Base-by-base conservation (phyloP, 306 rosid species). In the Datisca glomerata region DNA sequence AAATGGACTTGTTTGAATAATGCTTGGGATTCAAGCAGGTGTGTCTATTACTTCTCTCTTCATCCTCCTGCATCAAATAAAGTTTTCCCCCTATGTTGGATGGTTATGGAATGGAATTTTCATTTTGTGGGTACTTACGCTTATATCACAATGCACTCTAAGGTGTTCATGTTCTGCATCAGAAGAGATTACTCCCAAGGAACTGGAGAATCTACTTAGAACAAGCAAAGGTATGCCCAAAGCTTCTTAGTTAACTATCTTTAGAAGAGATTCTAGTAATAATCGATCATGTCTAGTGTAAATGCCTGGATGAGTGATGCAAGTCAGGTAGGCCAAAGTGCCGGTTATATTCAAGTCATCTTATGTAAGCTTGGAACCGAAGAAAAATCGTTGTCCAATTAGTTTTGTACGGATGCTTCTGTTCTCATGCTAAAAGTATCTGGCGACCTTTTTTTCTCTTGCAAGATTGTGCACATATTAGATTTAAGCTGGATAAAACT, bases 1-100 rank as follows among this genome's bases (percentile, higher is more conserved):
- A 84, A 80, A 67, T 89, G 98, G 98, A 66, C 74, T 19, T 89
- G 95, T 64, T 73, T 73, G 2, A 83, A 80, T 44, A 89, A 84
- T 64, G 71, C 50, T 49, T 89, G 95, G 95, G 95, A 84, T 70
- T 53, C 72, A 45, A 75, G 59, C 84, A 80, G 94, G 95, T 83
- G 46, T 22, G n/a, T n/a, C n/a, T 37, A 18, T 64, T 21, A n/a
- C 9, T 56, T 73, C 34, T 43, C 21, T 41, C 23, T 19, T 35
- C 37, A 33, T 47, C 35, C 47, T 35, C 21, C 32, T 27, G 24
- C 39, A 24, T 38, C 16, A n/a, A 43, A 43, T 12, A 11, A 2
- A 6, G 16, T 55, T 24, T 14, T 24, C 22, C 29, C 38, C 42
- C 43, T 53, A 43, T 33, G 48, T 31, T 18, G 40, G 59, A 53